These are phyloP conservation scores for Ustilago lituana DNA, from an alignment of 1,284 basidiomycete genomes.

Conservation along the genomic window DNA sequence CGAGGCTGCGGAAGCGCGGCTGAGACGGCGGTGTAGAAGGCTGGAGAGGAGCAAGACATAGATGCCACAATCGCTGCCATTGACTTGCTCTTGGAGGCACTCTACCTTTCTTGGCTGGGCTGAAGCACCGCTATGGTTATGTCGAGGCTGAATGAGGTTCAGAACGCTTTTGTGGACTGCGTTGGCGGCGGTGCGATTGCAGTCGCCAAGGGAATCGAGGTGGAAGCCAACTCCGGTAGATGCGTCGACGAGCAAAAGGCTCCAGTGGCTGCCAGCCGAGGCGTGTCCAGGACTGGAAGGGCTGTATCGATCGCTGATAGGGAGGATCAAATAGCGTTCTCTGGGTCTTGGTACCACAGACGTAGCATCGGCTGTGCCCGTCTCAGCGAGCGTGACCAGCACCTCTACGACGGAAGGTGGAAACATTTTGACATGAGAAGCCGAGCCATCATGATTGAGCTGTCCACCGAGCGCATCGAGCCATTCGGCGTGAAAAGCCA, in stretches of 20 bases:
- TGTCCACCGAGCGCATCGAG: conserved; percentile 22
- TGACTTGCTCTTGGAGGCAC: conserved; percentile 28
- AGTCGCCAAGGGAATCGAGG: conserved; percentile 41
- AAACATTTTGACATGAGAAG: conserved; percentile 28
- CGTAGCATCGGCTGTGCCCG: conserved; percentile 9
- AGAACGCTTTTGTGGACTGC: conserved; percentile 18
- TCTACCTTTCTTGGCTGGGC: conserved; percentile 13
- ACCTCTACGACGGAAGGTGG: conserved; percentile 42
- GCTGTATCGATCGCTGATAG: conserved; percentile 42
- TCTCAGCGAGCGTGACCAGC: conserved; percentile 25
- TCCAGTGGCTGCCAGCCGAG: conserved; percentile 35
- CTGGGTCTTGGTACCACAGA: conserved; percentile 23
- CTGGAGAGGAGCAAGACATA: conserved; percentile 42
- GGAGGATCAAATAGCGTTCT: conserved; percentile 28
- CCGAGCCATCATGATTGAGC: neutral
- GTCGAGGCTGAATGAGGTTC: conserved; percentile 13
- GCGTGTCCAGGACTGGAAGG: conserved; percentile 12
- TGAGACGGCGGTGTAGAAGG: conserved; percentile 29
- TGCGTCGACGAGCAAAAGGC: conserved; percentile 27
- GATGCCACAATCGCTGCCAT: conserved; percentile 46
- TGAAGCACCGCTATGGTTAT: neutral
- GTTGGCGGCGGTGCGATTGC: conserved; percentile 32
- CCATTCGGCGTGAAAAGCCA: conserved; percentile 48
- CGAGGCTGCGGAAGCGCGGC: conserved; percentile 1
- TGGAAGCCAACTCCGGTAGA: conserved; percentile 15